phyloP scores from a whole-genome alignment of 2,329 filamentous ascomycete species.

The Xylaria sp. region DNA sequence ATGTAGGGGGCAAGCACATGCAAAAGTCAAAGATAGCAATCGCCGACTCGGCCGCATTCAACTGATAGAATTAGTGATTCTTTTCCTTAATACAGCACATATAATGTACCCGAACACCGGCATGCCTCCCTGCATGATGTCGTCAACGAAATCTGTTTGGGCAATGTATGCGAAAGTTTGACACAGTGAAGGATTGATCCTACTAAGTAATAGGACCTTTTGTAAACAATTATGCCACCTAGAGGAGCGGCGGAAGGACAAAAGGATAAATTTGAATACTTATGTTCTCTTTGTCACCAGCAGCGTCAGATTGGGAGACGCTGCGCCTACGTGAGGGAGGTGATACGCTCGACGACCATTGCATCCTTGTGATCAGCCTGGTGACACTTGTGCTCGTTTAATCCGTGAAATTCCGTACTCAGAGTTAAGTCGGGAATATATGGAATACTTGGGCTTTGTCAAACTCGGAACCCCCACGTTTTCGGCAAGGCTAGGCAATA shows the following conservation, averaged over 20 bases:
- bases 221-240: not conserved
- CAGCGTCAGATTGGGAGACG: not conserved
- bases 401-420: conserved; percentile 17
- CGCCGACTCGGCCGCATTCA: not conserved
- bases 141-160: not conserved
- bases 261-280: not conserved
- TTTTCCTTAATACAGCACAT: not conserved
- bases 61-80: not conserved
- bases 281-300: not conserved
- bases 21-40: conserved; percentile 3
- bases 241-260: not conserved
- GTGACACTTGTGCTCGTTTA: not conserved
- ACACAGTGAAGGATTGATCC: not conserved
- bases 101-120: not conserved
- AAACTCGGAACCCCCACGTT: conserved; percentile 33
- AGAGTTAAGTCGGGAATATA: conserved; percentile 19
- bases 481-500: conserved; percentile 27
- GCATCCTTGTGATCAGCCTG: not conserved
- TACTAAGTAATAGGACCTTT: not conserved
- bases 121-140: not conserved
- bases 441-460: conserved; percentile 16
- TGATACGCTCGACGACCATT: not conserved
- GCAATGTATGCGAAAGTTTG: not conserved
- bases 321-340: not conserved
- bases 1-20: not conserved